These are phyloP conservation scores for Lipomyces spencermartinsiae DNA, from an alignment of 805 yeast species.

Conservation along the genomic window DNA sequence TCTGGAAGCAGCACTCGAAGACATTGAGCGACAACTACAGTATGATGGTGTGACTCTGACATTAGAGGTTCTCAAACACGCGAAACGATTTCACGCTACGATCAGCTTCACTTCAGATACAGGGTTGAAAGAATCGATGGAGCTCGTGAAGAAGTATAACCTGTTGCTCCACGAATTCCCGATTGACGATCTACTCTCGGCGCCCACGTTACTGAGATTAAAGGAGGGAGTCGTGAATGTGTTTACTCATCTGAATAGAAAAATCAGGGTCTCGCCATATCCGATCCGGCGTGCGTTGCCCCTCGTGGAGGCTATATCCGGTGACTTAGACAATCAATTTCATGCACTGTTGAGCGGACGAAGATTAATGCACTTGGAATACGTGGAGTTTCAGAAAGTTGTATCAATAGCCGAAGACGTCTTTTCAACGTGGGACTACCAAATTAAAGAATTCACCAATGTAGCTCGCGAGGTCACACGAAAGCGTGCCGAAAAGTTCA, in stretches of 20 bases:
- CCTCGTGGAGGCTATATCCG: conserved; percentile 68
- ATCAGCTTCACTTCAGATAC: conserved; percentile 75
- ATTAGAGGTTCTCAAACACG: conserved; percentile 64
- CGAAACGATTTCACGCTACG: conserved; percentile 81
- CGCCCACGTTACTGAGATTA: conserved; percentile 54
- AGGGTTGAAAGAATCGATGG: conserved; percentile 54
- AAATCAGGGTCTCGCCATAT: conserved; percentile 62
- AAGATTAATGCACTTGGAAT: conserved; percentile 55
- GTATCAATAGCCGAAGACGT: conserved; percentile 46
- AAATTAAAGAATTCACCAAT: conserved; percentile 66
- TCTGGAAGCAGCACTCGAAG: conserved; percentile 63
- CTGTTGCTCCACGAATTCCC: conserved; percentile 75
- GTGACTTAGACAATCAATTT: conserved; percentile 59
- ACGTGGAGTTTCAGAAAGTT: conserved; percentile 49
- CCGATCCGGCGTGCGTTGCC: conserved; percentile 69
- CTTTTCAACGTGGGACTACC: conserved; percentile 63
- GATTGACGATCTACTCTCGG: conserved; percentile 59
- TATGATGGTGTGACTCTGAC: conserved; percentile 62
- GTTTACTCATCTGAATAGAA: conserved; percentile 65
- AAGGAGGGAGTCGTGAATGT: conserved; percentile 54
- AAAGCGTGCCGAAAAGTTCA: conserved; percentile 72
- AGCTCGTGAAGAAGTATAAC: conserved; percentile 59
- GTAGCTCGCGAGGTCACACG: conserved; percentile 76
- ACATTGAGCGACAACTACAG: conserved; percentile 64
- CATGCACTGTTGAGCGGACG: conserved; percentile 48